Percentiles rank a stretch among this genome's conserved stretches.
Evolutionary conservation across 257 asterid genomes (phyloP).

Genomic region (Ajuga chamaepitys): DNA sequence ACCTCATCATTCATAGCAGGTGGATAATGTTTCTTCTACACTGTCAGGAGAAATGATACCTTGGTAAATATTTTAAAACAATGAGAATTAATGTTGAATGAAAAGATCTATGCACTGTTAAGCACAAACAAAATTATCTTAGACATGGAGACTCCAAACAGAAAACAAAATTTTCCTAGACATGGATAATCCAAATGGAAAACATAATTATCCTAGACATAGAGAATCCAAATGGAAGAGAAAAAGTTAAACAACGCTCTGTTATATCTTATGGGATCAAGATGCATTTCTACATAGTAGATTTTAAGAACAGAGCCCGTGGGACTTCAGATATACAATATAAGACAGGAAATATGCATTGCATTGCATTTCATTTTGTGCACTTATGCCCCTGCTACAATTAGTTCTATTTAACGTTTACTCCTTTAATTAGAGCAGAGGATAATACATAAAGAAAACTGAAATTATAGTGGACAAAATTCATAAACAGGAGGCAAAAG

Average conservation of each 20-base stretch:
- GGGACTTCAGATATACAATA: neutral
- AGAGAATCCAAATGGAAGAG: neutral
- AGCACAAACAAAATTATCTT: too few species aligned
- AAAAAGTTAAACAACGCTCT: neutral
- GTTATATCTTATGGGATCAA: neutral
- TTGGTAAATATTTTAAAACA: neutral
- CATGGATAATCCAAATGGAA: neutral
- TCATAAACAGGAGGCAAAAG: too few species aligned
- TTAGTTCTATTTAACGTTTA: too few species aligned
- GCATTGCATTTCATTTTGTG: too few species aligned
- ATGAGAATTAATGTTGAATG: neutral
- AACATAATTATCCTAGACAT: neutral
- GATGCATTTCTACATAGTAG: neutral
- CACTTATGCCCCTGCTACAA: too few species aligned
- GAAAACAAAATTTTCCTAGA: neutral
- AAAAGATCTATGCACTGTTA: too few species aligned
- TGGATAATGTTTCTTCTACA: constrained; percentile 97
- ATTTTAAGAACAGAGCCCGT: neutral
- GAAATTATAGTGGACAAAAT: too few species aligned
- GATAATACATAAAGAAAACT: too few species aligned
- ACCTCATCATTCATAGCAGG: constrained; percentile 89
- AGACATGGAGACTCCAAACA: too few species aligned
- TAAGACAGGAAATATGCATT: neutral
- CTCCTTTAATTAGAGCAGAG: too few species aligned
- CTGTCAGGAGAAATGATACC: constrained; percentile 32